Evolutionary conservation across 2,329 filamentous ascomycete genomes (phyloP), one percentile per base, ranked within the genome.

Genomic region (Colletotrichum ledebouriae): DNA sequence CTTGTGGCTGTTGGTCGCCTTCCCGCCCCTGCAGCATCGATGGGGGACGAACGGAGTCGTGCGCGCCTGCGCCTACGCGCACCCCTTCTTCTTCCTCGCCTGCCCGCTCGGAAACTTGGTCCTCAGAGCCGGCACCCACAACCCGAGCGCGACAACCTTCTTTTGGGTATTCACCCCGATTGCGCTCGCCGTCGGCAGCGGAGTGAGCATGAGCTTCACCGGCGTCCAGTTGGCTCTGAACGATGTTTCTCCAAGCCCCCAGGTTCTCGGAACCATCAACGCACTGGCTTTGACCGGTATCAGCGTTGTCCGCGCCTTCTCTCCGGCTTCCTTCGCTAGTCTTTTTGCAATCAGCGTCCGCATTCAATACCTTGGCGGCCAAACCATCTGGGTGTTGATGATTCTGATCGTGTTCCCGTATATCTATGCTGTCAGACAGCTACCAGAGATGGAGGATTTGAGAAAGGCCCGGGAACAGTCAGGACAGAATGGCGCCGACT

Each of bases 191-290:
- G n/a, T 92, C 0, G 90, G 89, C 0, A 85, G 85, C 12, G 88
- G 89, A 1, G 86, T 92, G 0, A 85, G 84, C 56, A 93, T 93
- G 90, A 82, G 85, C 2, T 92, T 91, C 74, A 94, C 91, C 0
- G 89, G 84, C 2, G 85, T 90, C 1, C 92, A 94, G 80, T 87
- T 95, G 9, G 88, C 89, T 0, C 75, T 95, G 37, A 95, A 95
- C 76, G 91, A 94, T 66, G 87, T 92, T 2, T 85, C 89, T 0
- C 93, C 93, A 0, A 87, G 84, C 10, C 85, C 87, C 1, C 81
- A 83, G 47, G 86, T 88, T 0, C 81, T 95, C 10, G 92, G 90
- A 0, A 93, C 88, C 0, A 80, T 96, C 33, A 95, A 95, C 72
- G 65, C 65, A 22, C 49, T 68, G 47, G 61, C 65, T 90, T 90